A percentile compares a stretch with the other conserved stretches of the same genome.
Conservation (phyloP, 768 basidiomycete species). For the Leccinum broughii region DNA sequence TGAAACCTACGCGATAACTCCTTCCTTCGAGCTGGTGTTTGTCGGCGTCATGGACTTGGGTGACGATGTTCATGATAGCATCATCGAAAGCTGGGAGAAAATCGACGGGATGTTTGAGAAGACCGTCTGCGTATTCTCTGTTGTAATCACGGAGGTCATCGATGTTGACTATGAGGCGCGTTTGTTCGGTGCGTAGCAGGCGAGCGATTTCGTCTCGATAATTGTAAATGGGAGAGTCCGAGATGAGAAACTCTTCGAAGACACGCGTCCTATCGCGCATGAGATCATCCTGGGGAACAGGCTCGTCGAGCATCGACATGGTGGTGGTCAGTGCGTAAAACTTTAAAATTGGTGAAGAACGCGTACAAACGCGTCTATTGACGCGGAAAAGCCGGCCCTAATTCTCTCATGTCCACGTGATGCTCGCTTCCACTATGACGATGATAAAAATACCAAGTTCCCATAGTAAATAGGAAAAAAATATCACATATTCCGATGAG, state of each 20-base stretch:
- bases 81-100: conserved; percentile 89
- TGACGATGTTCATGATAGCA: conserved; percentile 72
- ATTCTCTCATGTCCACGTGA: conserved; percentile 15
- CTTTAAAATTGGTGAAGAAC: conserved; percentile 1
- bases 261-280: conserved; percentile 74
- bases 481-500: conserved; percentile 4
- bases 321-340: conserved; percentile 12
- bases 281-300: conserved; percentile 67
- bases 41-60: conserved; percentile 70
- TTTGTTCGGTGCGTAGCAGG: conserved; percentile 79
- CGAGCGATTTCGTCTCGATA: conserved; percentile 83
- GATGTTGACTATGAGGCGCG: conserved; percentile 91
- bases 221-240: conserved; percentile 66
- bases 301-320: conserved; percentile 48
- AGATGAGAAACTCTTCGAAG: conserved; percentile 82
- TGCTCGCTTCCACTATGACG: too few relatives aligned
- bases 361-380: conserved; percentile 13
- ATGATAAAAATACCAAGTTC: neutral
- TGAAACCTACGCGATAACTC: conserved; percentile 85
- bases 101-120: conserved; percentile 85
- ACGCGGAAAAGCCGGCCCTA: conserved; percentile 39
- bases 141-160: conserved; percentile 94
- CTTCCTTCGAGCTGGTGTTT: conserved; percentile 84
- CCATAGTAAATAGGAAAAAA: neutral
- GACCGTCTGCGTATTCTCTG: conserved; percentile 82